Evolutionary conservation across 495 filamentous ascomycete species (phyloP), one percentile per base, ranked within the genome.

Genomic region (Pseudotulostoma volvatum): DNA sequence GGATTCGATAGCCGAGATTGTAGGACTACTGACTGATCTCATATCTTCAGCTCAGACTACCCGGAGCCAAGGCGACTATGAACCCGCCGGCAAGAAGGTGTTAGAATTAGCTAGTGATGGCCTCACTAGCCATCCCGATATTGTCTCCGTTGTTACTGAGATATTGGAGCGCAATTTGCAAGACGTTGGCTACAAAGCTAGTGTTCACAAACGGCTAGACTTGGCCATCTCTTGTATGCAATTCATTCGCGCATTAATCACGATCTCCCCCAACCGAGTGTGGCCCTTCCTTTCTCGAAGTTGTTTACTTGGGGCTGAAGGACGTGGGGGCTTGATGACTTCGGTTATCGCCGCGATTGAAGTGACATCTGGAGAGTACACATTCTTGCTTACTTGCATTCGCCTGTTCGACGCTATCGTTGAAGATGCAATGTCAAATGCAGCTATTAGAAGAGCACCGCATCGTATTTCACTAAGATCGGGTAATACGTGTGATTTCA

Each of bases 241-340:
- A 31, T 95, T 96, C 43, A 67, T 88, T 9, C 66, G 77, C 41
- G 74, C 73, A 14, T 57, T 90, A 7, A 52, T 84, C 3, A 60
- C 66, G 4, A 59, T 92, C n/a, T 62, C 78, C 18, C 87, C 88
- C 3, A 76, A 74, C 33, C 64, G 87, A 41, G 75, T 93, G 1
- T 97, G 88, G 88, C 81, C 85, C 3, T 84, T 87, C 49, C 72
- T 97, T 50, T 70, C 79, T 3, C 68, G 83, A 36, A 92, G 81
- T 52, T 67, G 68, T 31, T 67, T 97, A 17, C 66, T 95, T 34
- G 79, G 77, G 25, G 67, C 70, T 18, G 73, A 81, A 49, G 73
- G 79, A 2, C 73, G 74, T 44, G 79, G 79, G 9, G 80, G 85
- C 9, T 68, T 76, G 34, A 67, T 96, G 42, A 66, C 76, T 17